Evolutionary conservation across 108 stramenopile species (phyloP).

Genomic region (Cyclotella kingstonii): DNA sequence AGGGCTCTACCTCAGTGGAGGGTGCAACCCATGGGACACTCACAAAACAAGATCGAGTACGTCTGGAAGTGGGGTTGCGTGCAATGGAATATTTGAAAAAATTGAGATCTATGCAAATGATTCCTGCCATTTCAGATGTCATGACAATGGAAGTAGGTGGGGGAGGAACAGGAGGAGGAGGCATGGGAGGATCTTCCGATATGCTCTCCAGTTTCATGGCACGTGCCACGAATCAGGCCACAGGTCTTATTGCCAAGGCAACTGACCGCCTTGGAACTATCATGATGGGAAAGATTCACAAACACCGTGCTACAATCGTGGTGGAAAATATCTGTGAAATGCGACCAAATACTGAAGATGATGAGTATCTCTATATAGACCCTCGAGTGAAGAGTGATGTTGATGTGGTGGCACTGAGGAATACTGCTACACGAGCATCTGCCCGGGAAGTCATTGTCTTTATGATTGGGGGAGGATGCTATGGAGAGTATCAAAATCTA

Average conservation of each 20-base stretch:
- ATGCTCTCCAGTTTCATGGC: conserved; percentile 83
- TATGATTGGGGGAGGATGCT: conserved; percentile 95
- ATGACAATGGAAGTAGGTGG: conserved; percentile 53
- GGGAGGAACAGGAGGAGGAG: no score
- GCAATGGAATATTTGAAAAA: conserved; percentile 82
- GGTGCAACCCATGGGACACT: conserved; percentile 49
- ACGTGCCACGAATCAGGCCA: conserved; percentile 88
- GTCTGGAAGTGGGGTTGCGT: conserved; percentile 58
- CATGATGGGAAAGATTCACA: conserved; percentile 86
- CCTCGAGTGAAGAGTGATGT: conserved; percentile 91
- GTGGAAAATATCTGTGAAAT: conserved; percentile 93
- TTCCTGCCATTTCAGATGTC: conserved; percentile 62
- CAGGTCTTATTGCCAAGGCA: conserved; percentile 91
- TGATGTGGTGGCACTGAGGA: conserved; percentile 63
- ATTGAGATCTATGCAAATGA: conserved; percentile 86
- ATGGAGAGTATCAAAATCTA: conserved; percentile 96
- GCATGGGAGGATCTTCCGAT: conserved; percentile 35
- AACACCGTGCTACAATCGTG: conserved; percentile 86
- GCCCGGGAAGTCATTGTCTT: conserved; percentile 91
- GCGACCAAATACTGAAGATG: conserved; percentile 90
- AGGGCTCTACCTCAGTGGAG: conserved; percentile 31
- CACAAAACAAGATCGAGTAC: conserved; percentile 54
- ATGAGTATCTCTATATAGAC: conserved; percentile 92
- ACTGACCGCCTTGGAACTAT: conserved; percentile 82
- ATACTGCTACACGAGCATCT: conserved; percentile 60